These are phyloP conservation scores for Pyrus pyrifolia DNA, from an alignment of 306 rosid genomes.

Conservation along the genomic window DNA sequence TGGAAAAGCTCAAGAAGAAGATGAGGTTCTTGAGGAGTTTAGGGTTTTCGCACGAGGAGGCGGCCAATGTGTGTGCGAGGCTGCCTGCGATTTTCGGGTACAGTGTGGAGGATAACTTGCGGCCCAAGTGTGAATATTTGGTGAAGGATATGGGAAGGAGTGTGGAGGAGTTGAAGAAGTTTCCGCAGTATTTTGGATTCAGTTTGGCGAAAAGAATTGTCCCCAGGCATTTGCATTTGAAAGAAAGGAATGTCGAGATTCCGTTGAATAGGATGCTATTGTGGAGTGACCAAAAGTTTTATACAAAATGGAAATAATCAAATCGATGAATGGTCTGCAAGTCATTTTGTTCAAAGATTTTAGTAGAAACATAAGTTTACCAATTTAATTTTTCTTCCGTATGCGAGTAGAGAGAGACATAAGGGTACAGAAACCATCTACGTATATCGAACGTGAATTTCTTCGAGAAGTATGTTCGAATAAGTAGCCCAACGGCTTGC, in stretches of 20 bases:
- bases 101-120: conserved; percentile 48
- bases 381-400: too few species aligned
- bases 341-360: too few species aligned
- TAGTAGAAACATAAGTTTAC: too few species aligned
- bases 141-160: conserved; percentile 61
- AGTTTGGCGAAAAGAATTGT: conserved; percentile 57
- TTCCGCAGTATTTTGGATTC: conserved; percentile 78
- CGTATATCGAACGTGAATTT: too few species aligned
- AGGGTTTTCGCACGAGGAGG: conserved; percentile 52
- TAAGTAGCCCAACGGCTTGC: too few species aligned
- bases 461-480: too few species aligned
- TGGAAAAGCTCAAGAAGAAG: conserved; percentile 47
- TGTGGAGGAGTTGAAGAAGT: conserved; percentile 54
- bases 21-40: conserved; percentile 38
- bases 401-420: too few species aligned
- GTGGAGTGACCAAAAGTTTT: conserved; percentile 65
- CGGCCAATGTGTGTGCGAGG: conserved; percentile 32
- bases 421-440: too few species aligned
- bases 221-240: conserved; percentile 71
- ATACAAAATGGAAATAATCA: conserved; percentile 40
- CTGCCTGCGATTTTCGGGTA: conserved; percentile 79
- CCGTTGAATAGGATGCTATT: conserved; percentile 62
- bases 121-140: conserved; percentile 55
- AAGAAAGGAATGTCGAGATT: conserved; percentile 42
- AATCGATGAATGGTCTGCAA: too few species aligned